phyloP scores from a whole-genome alignment of 192 early-diverging fungal species.

The Podila minutissima region DNA sequence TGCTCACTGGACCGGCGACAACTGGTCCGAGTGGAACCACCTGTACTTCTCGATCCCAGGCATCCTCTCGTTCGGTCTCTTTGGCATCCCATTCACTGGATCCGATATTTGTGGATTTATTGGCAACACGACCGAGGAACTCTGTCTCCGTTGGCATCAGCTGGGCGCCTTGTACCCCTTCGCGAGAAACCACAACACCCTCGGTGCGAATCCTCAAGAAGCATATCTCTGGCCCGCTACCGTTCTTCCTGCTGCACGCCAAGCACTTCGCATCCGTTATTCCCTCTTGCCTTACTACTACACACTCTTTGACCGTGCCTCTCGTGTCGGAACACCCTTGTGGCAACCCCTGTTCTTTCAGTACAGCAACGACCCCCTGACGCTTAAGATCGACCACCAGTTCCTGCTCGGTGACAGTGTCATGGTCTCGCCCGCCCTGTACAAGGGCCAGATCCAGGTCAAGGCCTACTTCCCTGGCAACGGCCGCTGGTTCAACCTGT shows the following conservation, averaged over 20 bases:
- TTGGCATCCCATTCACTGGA: conserved; percentile 76
- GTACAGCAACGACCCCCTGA: conserved; percentile 48
- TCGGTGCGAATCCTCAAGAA: conserved; percentile 62
- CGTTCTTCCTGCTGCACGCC: conserved; percentile 64
- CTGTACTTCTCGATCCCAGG: conserved; percentile 68
- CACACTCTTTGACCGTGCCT: conserved; percentile 58
- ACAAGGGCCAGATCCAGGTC: conserved; percentile 57
- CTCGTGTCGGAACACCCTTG: conserved; percentile 61
- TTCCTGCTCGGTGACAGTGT: conserved; percentile 67
- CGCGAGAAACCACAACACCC: conserved; percentile 70
- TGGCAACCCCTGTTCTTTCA: conserved; percentile 66
- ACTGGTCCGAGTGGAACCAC: conserved; percentile 65
- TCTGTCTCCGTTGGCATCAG: conserved; percentile 73
- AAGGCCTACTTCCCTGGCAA: conserved; percentile 66
- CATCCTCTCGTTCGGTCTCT: conserved; percentile 72
- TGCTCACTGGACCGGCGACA: conserved; percentile 71
- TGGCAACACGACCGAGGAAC: conserved; percentile 64
- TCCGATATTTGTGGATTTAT: conserved; percentile 80
- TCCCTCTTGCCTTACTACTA: conserved; percentile 72
- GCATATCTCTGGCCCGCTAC: conserved; percentile 62
- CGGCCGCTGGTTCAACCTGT: conserved; percentile 73
- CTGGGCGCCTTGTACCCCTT: conserved; percentile 73
- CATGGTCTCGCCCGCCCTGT: conserved; percentile 69
- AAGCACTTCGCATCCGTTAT: conserved; percentile 66
- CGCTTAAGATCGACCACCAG: conserved; percentile 63